A percentile compares a stretch with the other conserved stretches of the same genome.
phyloP scores from a whole-genome alignment of 2,329 filamentous ascomycete genomes.

The Exophiala mesophila region DNA sequence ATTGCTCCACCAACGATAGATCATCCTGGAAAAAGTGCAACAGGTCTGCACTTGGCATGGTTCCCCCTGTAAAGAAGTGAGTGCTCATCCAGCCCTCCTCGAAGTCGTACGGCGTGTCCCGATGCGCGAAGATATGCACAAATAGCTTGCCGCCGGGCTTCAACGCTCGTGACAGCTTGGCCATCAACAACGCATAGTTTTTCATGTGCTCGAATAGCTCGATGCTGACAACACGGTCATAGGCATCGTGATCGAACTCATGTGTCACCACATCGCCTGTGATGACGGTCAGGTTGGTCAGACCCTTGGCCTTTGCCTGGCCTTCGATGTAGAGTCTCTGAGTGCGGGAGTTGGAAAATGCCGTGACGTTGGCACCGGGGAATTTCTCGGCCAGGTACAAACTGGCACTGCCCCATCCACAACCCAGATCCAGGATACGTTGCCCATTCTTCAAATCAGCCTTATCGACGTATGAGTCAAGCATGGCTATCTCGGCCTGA shows the following conservation, averaged over 20 bases:
- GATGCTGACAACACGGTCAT: constrained; percentile 63
- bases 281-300: constrained; percentile 59
- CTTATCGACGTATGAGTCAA: constrained; percentile 58
- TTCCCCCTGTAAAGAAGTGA: constrained; percentile 69
- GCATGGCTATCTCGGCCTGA: constrained; percentile 63
- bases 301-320: constrained; percentile 51
- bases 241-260: constrained; percentile 55
- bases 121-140: constrained; percentile 64
- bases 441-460: constrained; percentile 57
- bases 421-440: constrained; percentile 60
- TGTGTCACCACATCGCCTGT: constrained; percentile 64
- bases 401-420: constrained; percentile 24
- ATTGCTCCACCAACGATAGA: constrained; percentile 56
- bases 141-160: constrained; percentile 64
- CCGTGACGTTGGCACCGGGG: constrained; percentile 58
- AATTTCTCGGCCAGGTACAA: constrained; percentile 60
- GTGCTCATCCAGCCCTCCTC: constrained; percentile 70
- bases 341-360: constrained; percentile 65
- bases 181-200: constrained; percentile 64
- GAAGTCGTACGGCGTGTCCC: constrained; percentile 63
- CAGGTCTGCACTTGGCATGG: constrained; percentile 64
- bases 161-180: constrained; percentile 56
- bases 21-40: constrained; percentile 63
- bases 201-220: constrained; percentile 76
- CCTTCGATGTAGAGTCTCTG: constrained; percentile 64